Evolutionary conservation across 768 basidiomycete species (phyloP), one percentile per base, ranked within the genome.

Genomic region (Amanita brunnescens): DNA sequence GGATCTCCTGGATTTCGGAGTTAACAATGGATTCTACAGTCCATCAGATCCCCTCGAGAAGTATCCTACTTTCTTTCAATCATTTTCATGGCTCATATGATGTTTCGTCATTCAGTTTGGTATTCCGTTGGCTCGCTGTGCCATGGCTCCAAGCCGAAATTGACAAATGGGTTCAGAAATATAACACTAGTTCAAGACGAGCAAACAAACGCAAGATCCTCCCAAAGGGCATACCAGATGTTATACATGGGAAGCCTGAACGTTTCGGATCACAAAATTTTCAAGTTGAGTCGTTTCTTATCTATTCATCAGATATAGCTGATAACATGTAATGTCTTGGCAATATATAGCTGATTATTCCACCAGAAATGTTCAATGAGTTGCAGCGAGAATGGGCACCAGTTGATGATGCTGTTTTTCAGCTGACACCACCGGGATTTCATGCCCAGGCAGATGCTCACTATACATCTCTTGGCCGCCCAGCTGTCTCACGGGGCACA

Each of bases 61-160:
- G n/a, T n/a, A n/a, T n/a, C n/a, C n/a, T n/a, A n/a, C n/a, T n/a
- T n/a, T n/a, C n/a, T n/a, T n/a, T n/a, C n/a, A n/a, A n/a, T n/a
- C n/a, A n/a, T n/a, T n/a, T n/a, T n/a, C n/a, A n/a, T n/a, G n/a
- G n/a, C n/a, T n/a, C n/a, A n/a, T n/a, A n/a, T n/a, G n/a, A n/a
- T n/a, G n/a, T n/a, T n/a, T n/a, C n/a, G n/a, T n/a, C n/a, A 20
- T 4, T 12, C 38, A 75, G 73, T 0, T 56, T 72, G 21, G 53
- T 73, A 0, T 76, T 75, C 39, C 62, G 61, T 0, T 76, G 69
- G 68, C 29, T 76, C 1, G 61, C 64, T 2, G 67, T 75, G 26
- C 73, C 71, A 0, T 71, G 62, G 61, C 49, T 76, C 7, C 74
- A 76, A 51, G n/a, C 2, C 0, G 69, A 74, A 50, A 49, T 74